These are phyloP conservation scores for Phytophthora vignae DNA, from an alignment of 352 stramenopile genomes.

Conservation along the genomic window DNA sequence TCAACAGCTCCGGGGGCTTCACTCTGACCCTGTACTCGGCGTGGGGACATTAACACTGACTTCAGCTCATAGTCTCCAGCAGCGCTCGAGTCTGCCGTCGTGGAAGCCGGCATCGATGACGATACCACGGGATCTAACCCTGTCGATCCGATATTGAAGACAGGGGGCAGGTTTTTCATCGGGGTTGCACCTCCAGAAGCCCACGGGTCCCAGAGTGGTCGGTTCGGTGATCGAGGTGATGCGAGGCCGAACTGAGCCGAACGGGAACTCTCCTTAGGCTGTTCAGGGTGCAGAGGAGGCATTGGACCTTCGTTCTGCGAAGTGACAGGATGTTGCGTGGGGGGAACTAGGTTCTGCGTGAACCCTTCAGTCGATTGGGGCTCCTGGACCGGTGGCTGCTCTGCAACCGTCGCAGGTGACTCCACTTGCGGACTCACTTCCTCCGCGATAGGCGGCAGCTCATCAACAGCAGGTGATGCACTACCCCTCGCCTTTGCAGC, in stretches of 20 bases:
- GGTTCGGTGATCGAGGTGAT: slow-evolving; percentile 42
- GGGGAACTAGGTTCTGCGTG: background rate
- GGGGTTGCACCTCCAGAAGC: slow-evolving; percentile 44
- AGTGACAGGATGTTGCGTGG: background rate
- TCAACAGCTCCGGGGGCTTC: slow-evolving; percentile 9
- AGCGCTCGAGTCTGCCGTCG: slow-evolving; percentile 1
- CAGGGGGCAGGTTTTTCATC: slow-evolving; percentile 45
- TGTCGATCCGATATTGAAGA: slow-evolving; percentile 44
- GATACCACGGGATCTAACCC: slow-evolving; percentile 32
- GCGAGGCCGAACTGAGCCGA: slow-evolving; percentile 28
- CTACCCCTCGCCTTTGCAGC: slow-evolving; percentile 20
- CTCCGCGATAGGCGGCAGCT: slow-evolving; percentile 38
- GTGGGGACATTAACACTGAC: slow-evolving; percentile 42
- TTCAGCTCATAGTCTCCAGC: slow-evolving; percentile 48
- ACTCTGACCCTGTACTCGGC: slow-evolving; percentile 16
- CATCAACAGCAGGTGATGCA: slow-evolving; percentile 15
- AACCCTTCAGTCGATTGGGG: background rate
- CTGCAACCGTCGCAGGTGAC: background rate
- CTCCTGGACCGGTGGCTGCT: background rate
- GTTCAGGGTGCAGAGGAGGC: slow-evolving; percentile 4
- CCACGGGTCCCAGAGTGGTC: slow-evolving; percentile 57
- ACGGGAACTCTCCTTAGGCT: slow-evolving; percentile 18
- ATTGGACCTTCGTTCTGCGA: slow-evolving; percentile 5
- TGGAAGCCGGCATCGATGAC: slow-evolving; percentile 19
- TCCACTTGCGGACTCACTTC: slow-evolving; percentile 21